phyloP scores from a whole-genome alignment of 352 stramenopile genomes.

The Pythium graminicola region DNA sequence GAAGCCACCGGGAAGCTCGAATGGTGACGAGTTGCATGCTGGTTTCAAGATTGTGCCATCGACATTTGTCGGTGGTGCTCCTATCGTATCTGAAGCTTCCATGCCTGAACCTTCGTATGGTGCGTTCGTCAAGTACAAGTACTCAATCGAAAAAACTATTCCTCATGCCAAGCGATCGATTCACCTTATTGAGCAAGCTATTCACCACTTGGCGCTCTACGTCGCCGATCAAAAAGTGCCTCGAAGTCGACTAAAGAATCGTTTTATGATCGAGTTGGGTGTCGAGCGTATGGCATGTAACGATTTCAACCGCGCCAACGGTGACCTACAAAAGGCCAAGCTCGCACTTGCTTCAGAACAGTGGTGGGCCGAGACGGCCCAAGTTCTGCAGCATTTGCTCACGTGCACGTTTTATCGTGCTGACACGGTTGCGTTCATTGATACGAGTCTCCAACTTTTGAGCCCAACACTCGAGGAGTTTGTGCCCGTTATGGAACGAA shows the following conservation, averaged over 20 bases:
- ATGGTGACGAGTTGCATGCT: conserved; percentile 20
- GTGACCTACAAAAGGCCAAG: conserved; percentile 68
- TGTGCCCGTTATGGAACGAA: conserved; percentile 47
- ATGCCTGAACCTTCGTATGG: conserved; percentile 40
- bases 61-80: conserved; percentile 61
- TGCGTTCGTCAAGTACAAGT: conserved; percentile 60
- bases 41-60: conserved; percentile 73
- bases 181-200: conserved; percentile 63
- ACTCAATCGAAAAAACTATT: conserved; percentile 49
- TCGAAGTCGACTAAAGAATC: conserved; percentile 66
- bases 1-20: conserved; percentile 12
- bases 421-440: conserved; percentile 66
- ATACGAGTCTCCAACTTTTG: conserved; percentile 72
- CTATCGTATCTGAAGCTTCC: conserved; percentile 46
- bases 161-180: conserved; percentile 70
- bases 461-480: conserved; percentile 68
- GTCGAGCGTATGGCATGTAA: conserved; percentile 62
- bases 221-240: conserved; percentile 55
- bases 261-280: conserved; percentile 62
- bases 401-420: conserved; percentile 67
- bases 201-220: conserved; percentile 68
- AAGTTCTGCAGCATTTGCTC: conserved; percentile 70
- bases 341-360: conserved; percentile 48
- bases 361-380: conserved; percentile 66
- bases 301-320: conserved; percentile 58